A percentile compares a stretch with the other conserved stretches of the same genome.
These are phyloP conservation scores for Apophysomyces trapeziformis DNA, from an alignment of 371 early-diverging fungal species.

Conservation along the genomic window DNA sequence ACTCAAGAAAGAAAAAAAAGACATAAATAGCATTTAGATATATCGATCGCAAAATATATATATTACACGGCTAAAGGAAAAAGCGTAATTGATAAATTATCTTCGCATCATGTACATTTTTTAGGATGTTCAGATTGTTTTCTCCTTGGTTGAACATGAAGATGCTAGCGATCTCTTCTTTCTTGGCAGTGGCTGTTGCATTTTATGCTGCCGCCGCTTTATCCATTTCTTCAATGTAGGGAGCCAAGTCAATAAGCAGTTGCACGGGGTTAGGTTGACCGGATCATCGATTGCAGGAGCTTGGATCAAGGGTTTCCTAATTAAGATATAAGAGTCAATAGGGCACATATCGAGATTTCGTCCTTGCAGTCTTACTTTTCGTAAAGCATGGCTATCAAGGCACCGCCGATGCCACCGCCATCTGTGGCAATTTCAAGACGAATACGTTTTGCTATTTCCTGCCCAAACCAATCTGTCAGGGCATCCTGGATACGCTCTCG, in stretches of 20 bases:
- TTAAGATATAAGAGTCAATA: not conserved
- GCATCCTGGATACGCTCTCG: constrained; percentile 38
- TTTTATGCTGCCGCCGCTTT: not conserved
- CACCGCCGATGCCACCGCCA: constrained; percentile 53
- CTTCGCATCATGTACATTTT: no score
- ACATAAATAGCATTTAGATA: not conserved
- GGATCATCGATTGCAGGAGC: not conserved
- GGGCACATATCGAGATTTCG: not conserved
- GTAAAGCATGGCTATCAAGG: constrained; percentile 49
- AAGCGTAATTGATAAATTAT: not conserved
- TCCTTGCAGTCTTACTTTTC: not conserved
- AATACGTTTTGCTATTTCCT: constrained; percentile 29
- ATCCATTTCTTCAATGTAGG: not conserved
- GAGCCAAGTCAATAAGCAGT: not conserved
- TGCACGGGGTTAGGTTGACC: not conserved
- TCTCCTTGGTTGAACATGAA: constrained; percentile 7
- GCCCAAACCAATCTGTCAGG: constrained; percentile 41
- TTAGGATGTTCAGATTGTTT: not conserved
- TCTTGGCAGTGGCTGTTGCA: not conserved
- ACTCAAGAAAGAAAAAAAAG: not conserved
- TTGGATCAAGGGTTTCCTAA: not conserved
- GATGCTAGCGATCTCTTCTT: constrained; percentile 3
- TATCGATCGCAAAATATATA: not conserved
- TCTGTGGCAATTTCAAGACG: constrained; percentile 46
- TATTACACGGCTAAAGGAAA: not conserved